These are phyloP conservation scores for Anthoceros angustus DNA, from an alignment of 225 moss, liverwort and hornwort genomes.

Conservation along the genomic window DNA sequence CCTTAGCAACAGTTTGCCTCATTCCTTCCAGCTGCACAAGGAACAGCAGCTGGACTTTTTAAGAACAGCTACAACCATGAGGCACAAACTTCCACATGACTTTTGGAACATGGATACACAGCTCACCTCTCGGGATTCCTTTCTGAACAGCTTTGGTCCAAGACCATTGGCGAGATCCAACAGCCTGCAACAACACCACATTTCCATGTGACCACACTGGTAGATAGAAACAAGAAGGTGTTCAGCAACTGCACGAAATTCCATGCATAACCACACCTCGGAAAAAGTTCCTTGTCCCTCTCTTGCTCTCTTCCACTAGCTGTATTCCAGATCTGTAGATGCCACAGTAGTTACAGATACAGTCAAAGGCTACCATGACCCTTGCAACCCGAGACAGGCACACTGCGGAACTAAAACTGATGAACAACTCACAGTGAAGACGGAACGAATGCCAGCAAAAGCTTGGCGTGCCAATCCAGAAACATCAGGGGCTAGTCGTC, in stretches of 20 bases:
- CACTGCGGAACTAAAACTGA: background rate
- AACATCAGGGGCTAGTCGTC: slow-evolving; percentile 47
- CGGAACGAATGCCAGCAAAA: slow-evolving; percentile 90
- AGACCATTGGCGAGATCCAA: slow-evolving; percentile 74
- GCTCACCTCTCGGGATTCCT: slow-evolving; percentile 87
- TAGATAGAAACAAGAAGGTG: background rate
- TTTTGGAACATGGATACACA: background rate
- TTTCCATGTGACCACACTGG: background rate
- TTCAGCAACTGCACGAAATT: background rate
- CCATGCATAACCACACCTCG: slow-evolving; percentile 34
- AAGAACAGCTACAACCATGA: background rate
- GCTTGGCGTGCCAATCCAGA: slow-evolving; percentile 59
- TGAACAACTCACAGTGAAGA: slow-evolving; percentile 69
- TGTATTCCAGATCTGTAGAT: slow-evolving; percentile 84
- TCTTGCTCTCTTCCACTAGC: slow-evolving; percentile 97
- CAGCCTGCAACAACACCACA: slow-evolving; percentile 35
- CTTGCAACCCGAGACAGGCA: background rate
- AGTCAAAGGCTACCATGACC: background rate
- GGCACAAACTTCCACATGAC: background rate
- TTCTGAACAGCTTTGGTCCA: slow-evolving; percentile 75
- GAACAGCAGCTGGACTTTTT: no score
- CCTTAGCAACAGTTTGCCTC: slow-evolving; percentile 27
- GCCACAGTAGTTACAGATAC: background rate
- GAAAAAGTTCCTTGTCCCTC: slow-evolving; percentile 86
- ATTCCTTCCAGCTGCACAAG: slow-evolving; percentile 27